These are phyloP conservation scores for Chrysosporium queenslandicum DNA, from an alignment of 2,329 filamentous ascomycete species.

Conservation along the genomic window DNA sequence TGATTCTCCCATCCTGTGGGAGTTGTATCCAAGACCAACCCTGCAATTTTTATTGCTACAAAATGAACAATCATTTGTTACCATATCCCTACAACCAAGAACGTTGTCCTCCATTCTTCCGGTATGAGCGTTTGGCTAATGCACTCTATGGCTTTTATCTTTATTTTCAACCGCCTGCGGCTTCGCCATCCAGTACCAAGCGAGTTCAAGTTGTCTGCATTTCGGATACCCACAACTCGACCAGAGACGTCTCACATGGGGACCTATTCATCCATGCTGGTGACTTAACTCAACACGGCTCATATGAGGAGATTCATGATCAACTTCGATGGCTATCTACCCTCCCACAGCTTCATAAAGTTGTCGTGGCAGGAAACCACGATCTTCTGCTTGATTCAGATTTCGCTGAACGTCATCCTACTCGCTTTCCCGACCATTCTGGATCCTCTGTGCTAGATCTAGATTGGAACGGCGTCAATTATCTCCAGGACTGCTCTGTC, in stretches of 20 bases:
- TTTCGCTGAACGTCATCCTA: constrained; percentile 14
- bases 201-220: constrained; percentile 22
- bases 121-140: constrained; percentile 5
- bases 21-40: no score
- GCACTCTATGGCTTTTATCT: neutral
- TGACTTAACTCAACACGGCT: constrained; percentile 39
- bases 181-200: neutral
- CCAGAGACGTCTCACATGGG: constrained; percentile 31
- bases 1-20: no score
- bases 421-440: constrained; percentile 13
- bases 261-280: constrained; percentile 43
- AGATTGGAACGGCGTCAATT: constrained; percentile 19
- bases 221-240: constrained; percentile 39
- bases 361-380: constrained; percentile 42
- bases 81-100: neutral
- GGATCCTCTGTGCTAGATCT: constrained; percentile 13
- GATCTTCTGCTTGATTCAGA: constrained; percentile 26
- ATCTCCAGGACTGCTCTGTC: constrained; percentile 17
- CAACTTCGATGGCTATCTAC: constrained; percentile 36
- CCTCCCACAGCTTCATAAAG: constrained; percentile 36
- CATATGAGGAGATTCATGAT: constrained; percentile 33
- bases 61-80: constrained; percentile 6
- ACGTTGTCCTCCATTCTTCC: neutral
- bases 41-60: neutral
- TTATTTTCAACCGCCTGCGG: neutral